These are phyloP conservation scores for Hura crepitans DNA, from an alignment of 441 rosid species.

Conservation along the genomic window DNA sequence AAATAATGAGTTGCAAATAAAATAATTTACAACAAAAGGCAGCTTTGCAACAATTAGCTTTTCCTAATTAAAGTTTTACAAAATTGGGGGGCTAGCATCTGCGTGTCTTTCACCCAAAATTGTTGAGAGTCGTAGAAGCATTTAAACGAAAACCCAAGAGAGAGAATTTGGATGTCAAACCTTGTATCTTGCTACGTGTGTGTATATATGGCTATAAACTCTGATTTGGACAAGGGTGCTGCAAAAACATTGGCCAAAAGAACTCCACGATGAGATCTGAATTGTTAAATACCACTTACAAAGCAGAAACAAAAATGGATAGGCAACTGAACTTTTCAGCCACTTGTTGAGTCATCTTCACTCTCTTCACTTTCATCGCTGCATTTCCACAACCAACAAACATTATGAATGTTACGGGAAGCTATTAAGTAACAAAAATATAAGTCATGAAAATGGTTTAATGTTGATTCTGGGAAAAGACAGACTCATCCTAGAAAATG, in stretches of 20 bases:
- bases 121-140: background rate
- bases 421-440: background rate
- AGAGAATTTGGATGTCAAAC: constrained; percentile 14
- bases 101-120: background rate
- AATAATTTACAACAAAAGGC: constrained; percentile 13
- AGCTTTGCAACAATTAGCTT: too few relatives aligned
- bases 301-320: constrained; percentile 12
- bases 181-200: background rate
- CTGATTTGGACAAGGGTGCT: constrained; percentile 13
- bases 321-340: constrained; percentile 32
- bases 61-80: background rate
- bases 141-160: constrained; percentile 14
- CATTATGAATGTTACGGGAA: background rate
- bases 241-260: background rate
- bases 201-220: background rate
- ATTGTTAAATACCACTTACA: background rate
- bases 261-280: background rate
- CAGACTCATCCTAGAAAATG: background rate
- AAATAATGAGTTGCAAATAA: background rate
- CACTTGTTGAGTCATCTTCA: constrained; percentile 57
- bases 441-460: background rate
- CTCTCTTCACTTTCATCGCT: constrained; percentile 84
- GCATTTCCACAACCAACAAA: constrained; percentile 30
- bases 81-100: constrained; percentile 4
- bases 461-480: background rate